Evolutionary conservation across 768 basidiomycete species (phyloP).

Genomic region (Hebeloma cylindrosporum): DNA sequence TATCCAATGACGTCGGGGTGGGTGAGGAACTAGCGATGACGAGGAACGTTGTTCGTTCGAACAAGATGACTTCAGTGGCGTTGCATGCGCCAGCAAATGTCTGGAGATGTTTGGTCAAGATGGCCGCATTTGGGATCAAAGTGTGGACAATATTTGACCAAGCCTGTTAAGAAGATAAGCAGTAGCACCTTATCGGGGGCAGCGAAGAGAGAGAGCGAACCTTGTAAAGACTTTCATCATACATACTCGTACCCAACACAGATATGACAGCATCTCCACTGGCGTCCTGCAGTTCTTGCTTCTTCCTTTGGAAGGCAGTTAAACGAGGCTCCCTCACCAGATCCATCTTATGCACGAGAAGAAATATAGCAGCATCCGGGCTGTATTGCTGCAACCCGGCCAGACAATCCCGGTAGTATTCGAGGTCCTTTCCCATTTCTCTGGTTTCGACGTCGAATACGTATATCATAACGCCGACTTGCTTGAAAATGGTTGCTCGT

Average conservation of each 20-base stretch:
- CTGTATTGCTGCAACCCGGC: conserved; percentile 77
- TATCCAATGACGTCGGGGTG: conserved; percentile 29
- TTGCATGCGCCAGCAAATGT: conserved; percentile 85
- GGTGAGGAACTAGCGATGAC: conserved; percentile 85
- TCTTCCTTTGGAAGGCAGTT: conserved; percentile 67
- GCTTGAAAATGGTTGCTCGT: conserved; percentile 91
- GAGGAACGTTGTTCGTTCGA: conserved; percentile 96
- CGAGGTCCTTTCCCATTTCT: conserved; percentile 82
- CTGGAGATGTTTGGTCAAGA: conserved; percentile 83
- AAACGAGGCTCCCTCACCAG: conserved; percentile 67
- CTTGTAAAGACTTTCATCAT: conserved; percentile 96
- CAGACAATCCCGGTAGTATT: conserved; percentile 91
- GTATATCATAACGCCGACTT: conserved; percentile 97
- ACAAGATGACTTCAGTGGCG: conserved; percentile 92
- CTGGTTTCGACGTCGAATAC: conserved; percentile 94
- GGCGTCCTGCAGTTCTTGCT: conserved; percentile 67
- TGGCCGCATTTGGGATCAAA: conserved; percentile 91
- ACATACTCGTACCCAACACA: conserved; percentile 93
- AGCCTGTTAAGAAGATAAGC: conserved; percentile 52
- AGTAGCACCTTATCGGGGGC: conserved; percentile 8
- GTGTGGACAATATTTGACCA: conserved; percentile 98
- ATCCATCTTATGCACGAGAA: conserved; percentile 98
- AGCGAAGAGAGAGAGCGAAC: conserved; percentile 37
- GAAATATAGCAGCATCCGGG: conserved; percentile 82
- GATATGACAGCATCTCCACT: conserved; percentile 61